Percentiles rank a stretch among this genome's conserved stretches.
Conservation (phyloP, 495 filamentous ascomycete genomes). For the Cercophora sp. region DNA sequence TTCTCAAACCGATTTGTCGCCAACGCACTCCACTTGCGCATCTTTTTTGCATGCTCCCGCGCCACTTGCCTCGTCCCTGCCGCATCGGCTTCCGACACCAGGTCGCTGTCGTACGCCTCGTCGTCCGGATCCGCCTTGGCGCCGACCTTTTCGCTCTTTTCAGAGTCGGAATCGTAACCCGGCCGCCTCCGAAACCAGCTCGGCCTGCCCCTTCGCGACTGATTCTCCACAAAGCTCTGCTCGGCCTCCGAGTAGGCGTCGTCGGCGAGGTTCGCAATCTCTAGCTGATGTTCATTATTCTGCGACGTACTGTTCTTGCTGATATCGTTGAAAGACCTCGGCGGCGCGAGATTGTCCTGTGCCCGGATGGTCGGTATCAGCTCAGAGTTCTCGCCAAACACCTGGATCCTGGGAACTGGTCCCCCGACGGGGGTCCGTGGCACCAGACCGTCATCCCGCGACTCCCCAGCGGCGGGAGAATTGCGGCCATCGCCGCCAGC, state of each 20-base stretch:
- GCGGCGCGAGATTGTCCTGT: background rate
- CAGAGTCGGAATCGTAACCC: background rate
- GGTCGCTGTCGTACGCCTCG: constrained; percentile 1
- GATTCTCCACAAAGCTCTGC: background rate
- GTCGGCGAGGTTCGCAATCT: background rate
- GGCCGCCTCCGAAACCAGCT: background rate
- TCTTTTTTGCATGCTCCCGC: constrained; percentile 3
- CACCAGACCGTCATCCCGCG: no score
- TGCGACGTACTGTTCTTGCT: background rate
- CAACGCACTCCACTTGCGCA: background rate
- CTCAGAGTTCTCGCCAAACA: background rate
- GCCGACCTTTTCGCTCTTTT: background rate
- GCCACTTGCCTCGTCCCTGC: background rate
- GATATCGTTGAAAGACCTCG: background rate
- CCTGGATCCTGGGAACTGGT: background rate
- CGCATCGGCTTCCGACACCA: background rate
- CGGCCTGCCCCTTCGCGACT: background rate
- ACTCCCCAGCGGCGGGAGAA: no score
- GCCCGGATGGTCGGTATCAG: background rate
- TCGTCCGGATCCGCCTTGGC: background rate
- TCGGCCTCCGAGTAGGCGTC: constrained; percentile 2
- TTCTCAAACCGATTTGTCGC: background rate
- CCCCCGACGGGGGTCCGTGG: no score
- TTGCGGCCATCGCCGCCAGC: no score
- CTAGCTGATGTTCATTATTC: background rate